These are phyloP conservation scores for Scedosporium dehoogii DNA, from an alignment of 2,329 filamentous ascomycete genomes.

Conservation along the genomic window DNA sequence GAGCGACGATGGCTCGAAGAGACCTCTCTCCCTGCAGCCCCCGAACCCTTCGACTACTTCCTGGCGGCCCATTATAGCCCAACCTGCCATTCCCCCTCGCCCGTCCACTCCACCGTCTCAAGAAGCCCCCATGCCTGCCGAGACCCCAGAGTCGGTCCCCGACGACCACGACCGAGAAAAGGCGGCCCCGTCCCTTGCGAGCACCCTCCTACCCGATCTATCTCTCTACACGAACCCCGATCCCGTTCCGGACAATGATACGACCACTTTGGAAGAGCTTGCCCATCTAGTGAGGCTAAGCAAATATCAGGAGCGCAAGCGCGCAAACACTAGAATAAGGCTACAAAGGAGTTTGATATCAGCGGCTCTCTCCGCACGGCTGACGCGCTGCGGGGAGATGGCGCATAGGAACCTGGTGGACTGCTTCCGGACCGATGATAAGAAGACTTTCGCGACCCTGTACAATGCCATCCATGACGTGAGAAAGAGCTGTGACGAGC, in stretches of 20 bases:
- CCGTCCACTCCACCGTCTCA: conserved; percentile 1
- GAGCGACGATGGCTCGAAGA: conserved; percentile 3
- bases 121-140: not conserved
- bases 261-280: conserved; percentile 65
- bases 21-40: not conserved
- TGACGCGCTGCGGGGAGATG: conserved; percentile 65
- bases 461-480: conserved; percentile 75
- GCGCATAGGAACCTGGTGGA: conserved; percentile 69
- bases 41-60: not conserved
- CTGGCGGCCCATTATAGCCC: conserved; percentile 6
- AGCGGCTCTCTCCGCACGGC: conserved; percentile 62
- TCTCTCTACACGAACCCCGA: conserved; percentile 57
- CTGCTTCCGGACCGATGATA: conserved; percentile 68
- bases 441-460: conserved; percentile 62
- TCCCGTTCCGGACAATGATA: conserved; percentile 49
- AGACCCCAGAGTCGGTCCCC: not conserved
- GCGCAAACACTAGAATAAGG: conserved; percentile 60
- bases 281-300: conserved; percentile 68
- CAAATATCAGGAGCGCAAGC: conserved; percentile 74
- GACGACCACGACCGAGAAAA: not conserved
- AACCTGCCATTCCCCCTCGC: not conserved
- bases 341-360: conserved; percentile 67
- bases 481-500: conserved; percentile 64
- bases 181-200: conserved; percentile 10
- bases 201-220: conserved; percentile 53